Conservation (phyloP, 805 yeast genomes). For the Candida corydali region DNA sequence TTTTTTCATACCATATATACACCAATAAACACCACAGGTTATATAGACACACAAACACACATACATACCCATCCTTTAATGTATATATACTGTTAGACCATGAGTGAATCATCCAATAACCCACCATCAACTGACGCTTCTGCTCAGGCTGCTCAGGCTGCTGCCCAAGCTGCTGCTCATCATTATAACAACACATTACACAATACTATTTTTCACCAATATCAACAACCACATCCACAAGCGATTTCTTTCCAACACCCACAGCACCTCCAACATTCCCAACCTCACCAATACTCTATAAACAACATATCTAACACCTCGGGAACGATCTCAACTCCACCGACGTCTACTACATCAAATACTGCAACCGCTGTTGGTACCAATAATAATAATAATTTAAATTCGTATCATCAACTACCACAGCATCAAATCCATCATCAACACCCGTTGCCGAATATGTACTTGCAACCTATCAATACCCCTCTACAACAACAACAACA, state of each 20-base stretch:
- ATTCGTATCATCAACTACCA: not conserved
- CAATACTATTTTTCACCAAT: constrained; percentile 4
- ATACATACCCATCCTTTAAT: no score
- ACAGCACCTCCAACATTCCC: constrained; percentile 13
- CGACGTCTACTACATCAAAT: constrained; percentile 1
- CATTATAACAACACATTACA: constrained; percentile 3
- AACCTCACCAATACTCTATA: constrained; percentile 7
- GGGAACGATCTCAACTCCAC: constrained; percentile 6
- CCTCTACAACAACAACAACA: constrained; percentile 9
- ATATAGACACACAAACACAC: no score
- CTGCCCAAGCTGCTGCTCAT: constrained; percentile 12
- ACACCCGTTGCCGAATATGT: constrained; percentile 6
- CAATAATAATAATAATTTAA: not conserved
- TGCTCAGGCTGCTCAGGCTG: constrained; percentile 18
- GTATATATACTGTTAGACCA: no score
- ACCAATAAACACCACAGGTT: no score
- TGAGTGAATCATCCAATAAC: constrained; percentile 1
- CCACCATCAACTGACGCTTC: constrained; percentile 5
- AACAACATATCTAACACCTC: not conserved
- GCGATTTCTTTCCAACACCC: constrained; percentile 7
- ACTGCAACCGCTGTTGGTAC: not conserved
- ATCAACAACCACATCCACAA: constrained; percentile 7
- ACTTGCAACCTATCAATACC: constrained; percentile 5
- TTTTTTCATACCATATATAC: no score
- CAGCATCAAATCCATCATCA: constrained; percentile 8